A percentile compares a stretch with the other conserved stretches of the same genome.
These are phyloP conservation scores for Leucocoprinus birnbaumii DNA, from an alignment of 768 basidiomycete species.

Conservation along the genomic window DNA sequence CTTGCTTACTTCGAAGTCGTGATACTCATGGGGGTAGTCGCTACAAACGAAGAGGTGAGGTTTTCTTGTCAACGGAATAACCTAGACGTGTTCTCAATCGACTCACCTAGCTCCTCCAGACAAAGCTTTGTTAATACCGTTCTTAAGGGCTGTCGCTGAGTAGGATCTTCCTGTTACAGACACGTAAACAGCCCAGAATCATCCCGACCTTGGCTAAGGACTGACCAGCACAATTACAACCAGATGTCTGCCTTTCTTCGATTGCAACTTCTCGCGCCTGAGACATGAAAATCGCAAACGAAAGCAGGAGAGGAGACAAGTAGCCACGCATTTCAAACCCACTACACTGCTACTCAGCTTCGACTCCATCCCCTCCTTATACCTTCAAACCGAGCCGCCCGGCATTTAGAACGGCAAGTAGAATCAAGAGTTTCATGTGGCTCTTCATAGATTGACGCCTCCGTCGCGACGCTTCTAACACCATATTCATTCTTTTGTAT, in stretches of 20 bases:
- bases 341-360: too few relatives aligned
- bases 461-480: too few relatives aligned
- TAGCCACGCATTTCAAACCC: neutral
- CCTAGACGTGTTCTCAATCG: neutral
- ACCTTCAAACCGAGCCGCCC: too few relatives aligned
- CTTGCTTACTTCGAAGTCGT: constrained; percentile 22
- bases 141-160: neutral
- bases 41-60: constrained; percentile 10
- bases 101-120: constrained; percentile 21
- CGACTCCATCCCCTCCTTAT: too few relatives aligned
- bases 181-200: too few relatives aligned
- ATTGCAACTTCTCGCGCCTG: neutral
- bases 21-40: constrained; percentile 23
- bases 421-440: too few relatives aligned
- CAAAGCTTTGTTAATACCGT: constrained; percentile 12
- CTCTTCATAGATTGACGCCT: too few relatives aligned
- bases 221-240: constrained; percentile 1
- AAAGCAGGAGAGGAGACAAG: neutral
- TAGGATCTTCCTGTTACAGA: too few relatives aligned
- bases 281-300: neutral
- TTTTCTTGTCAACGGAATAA: neutral
- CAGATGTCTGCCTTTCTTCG: neutral
- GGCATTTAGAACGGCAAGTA: too few relatives aligned
- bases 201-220: neutral
- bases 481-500: too few relatives aligned